Evolutionary conservation across 805 yeast genomes (phyloP).

Genomic region (Geotrichum ghanense): DNA sequence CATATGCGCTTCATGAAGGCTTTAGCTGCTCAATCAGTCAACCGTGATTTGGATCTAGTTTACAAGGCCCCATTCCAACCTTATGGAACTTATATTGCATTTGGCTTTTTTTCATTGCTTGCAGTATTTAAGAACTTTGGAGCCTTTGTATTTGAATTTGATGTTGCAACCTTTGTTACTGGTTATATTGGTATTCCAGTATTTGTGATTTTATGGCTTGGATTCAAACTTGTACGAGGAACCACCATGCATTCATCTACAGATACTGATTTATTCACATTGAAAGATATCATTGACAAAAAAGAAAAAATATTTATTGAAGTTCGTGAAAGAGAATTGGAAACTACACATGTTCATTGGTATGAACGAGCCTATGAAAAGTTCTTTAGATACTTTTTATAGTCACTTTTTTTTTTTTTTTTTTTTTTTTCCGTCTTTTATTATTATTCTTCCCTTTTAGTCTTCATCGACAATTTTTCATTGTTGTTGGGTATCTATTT

Average conservation of each 20-base stretch:
- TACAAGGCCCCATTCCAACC: constrained; percentile 62
- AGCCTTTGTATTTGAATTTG: constrained; percentile 50
- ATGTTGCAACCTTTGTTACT: constrained; percentile 58
- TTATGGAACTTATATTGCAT: constrained; percentile 50
- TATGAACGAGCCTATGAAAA: constrained; percentile 6
- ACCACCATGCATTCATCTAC: constrained; percentile 37
- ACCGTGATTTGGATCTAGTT: constrained; percentile 39
- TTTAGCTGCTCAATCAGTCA: constrained; percentile 53
- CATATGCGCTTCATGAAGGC: constrained; percentile 57
- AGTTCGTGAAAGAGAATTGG: constrained; percentile 9
- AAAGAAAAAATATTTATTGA: constrained; percentile 8
- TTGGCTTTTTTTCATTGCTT: constrained; percentile 41
- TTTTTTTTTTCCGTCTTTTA: too few relatives aligned
- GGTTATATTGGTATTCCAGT: constrained; percentile 71
- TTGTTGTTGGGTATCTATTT: too few relatives aligned
- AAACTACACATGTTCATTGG: constrained; percentile 6
- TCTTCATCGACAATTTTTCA: too few relatives aligned
- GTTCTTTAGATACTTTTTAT: constrained; percentile 7
- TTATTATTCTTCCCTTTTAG: too few relatives aligned
- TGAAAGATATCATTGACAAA: constrained; percentile 10
- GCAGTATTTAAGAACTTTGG: constrained; percentile 61
- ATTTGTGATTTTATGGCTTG: constrained; percentile 40
- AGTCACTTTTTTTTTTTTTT: too few relatives aligned
- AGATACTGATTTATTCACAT: constrained; percentile 43
- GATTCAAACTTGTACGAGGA: constrained; percentile 47